Conservation (phyloP, 805 yeast species). For the Ogataea henricii region DNA sequence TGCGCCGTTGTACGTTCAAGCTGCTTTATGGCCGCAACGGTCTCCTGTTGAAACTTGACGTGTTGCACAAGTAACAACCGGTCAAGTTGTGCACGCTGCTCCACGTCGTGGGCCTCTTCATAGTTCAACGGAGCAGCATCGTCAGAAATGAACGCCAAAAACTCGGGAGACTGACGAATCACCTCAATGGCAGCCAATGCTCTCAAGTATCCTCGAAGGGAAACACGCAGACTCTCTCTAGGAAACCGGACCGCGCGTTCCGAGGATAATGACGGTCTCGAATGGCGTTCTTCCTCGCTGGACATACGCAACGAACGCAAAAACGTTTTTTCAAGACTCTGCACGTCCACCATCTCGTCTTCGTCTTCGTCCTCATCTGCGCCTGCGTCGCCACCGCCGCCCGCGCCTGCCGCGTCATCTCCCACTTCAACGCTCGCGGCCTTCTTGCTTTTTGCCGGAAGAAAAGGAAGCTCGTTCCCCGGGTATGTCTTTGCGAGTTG, state of each 20-base stretch:
- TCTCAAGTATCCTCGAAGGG: constrained; percentile 72
- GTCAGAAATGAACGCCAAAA: constrained; percentile 55
- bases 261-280: constrained; percentile 6
- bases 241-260: constrained; percentile 40
- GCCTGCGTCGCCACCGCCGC: neutral
- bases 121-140: constrained; percentile 42
- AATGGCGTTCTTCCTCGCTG: constrained; percentile 8
- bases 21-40: constrained; percentile 31
- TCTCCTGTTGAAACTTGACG: constrained; percentile 66
- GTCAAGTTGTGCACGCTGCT: constrained; percentile 62
- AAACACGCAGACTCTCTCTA: constrained; percentile 75
- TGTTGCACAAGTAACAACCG: constrained; percentile 57
- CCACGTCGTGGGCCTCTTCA: constrained; percentile 56
- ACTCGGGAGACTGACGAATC: constrained; percentile 51
- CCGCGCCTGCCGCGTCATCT: constrained; percentile 12
- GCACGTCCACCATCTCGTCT: constrained; percentile 17
- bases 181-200: constrained; percentile 54
- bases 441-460: constrained; percentile 36
- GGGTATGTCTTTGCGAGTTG: constrained; percentile 61
- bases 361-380: constrained; percentile 15
- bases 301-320: constrained; percentile 17
- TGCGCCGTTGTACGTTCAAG: constrained; percentile 46
- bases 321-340: constrained; percentile 25
- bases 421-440: constrained; percentile 21
- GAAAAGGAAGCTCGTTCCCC: constrained; percentile 54